Percentiles rank a stretch among this genome's conserved stretches.
phyloP scores from a whole-genome alignment of 164 flowering plant species.

The Taxillus chinensis region DNA sequence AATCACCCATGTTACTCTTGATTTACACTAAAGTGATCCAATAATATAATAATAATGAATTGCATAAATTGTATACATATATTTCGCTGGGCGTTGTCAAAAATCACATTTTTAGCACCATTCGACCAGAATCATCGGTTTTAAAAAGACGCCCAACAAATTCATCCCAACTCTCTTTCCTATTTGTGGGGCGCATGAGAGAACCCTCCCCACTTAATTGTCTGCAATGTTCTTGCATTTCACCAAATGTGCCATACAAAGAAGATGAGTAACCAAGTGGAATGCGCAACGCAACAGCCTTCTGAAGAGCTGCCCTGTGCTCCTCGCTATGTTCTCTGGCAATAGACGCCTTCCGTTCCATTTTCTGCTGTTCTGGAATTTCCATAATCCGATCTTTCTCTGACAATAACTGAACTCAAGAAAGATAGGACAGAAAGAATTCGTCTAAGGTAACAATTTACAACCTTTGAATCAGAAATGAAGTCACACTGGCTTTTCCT shows the following conservation, averaged over 20 bases:
- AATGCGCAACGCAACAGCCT: slow-evolving; percentile 58
- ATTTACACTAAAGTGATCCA: too few relatives aligned
- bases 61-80: too few relatives aligned
- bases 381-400: slow-evolving; percentile 58
- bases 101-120: slow-evolving; percentile 37
- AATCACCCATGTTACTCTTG: too few relatives aligned
- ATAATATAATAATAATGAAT: too few relatives aligned
- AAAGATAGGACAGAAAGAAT: background rate
- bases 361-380: slow-evolving; percentile 66
- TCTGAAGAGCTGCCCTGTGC: slow-evolving; percentile 70
- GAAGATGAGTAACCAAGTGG: slow-evolving; percentile 67
- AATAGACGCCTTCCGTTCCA: slow-evolving; percentile 61
- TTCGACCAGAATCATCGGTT: slow-evolving; percentile 56
- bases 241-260: slow-evolving; percentile 64
- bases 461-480: background rate
- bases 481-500: background rate
- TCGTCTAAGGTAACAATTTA: background rate
- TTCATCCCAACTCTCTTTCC: slow-evolving; percentile 60
- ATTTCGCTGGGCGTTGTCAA: background rate
- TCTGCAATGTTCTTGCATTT: slow-evolving; percentile 21
- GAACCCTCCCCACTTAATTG: slow-evolving; percentile 23
- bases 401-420: slow-evolving; percentile 42
- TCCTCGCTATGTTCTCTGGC: slow-evolving; percentile 60
- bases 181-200: slow-evolving; percentile 23
- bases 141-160: slow-evolving; percentile 62